These are phyloP conservation scores for Tylopilus plumbeoviolaceoides DNA, from an alignment of 768 basidiomycete species.

Conservation along the genomic window DNA sequence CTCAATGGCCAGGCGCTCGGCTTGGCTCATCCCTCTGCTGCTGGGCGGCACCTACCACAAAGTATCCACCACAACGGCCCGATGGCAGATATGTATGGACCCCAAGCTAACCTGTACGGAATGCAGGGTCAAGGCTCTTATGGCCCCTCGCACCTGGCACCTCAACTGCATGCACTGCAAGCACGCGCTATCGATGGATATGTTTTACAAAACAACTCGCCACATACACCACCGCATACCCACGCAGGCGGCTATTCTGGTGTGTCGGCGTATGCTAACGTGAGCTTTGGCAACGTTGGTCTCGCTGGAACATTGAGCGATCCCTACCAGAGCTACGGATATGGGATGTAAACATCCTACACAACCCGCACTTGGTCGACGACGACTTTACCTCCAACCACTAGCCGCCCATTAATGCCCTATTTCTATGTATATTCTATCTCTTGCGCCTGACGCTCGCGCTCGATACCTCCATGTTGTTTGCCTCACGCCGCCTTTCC, in stretches of 20 bases:
- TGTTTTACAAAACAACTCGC: slow-evolving; percentile 69
- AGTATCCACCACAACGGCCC: slow-evolving; percentile 48
- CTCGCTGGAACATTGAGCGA: slow-evolving; percentile 58
- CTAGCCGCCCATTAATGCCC: slow-evolving; percentile 29
- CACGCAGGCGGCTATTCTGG: slow-evolving; percentile 55
- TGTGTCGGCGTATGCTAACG: slow-evolving; percentile 49
- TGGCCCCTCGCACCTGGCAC: slow-evolving; percentile 49
- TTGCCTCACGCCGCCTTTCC: slow-evolving; percentile 38
- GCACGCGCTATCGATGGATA: slow-evolving; percentile 77
- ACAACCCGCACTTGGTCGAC: slow-evolving; percentile 26
- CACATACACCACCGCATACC: slow-evolving; percentile 58
- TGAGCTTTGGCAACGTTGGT: slow-evolving; percentile 47
- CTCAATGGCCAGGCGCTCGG: slow-evolving; percentile 56
- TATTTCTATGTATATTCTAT: slow-evolving; percentile 38
- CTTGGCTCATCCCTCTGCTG: slow-evolving; percentile 36
- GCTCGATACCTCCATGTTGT: slow-evolving; percentile 31
- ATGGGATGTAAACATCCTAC: slow-evolving; percentile 62
- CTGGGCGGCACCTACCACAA: slow-evolving; percentile 56
- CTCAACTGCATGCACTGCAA: slow-evolving; percentile 58
- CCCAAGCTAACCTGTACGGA: slow-evolving; percentile 59
- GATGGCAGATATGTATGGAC: slow-evolving; percentile 62
- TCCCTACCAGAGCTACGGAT: slow-evolving; percentile 77
- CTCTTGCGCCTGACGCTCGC: slow-evolving; percentile 31
- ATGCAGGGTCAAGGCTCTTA: slow-evolving; percentile 55
- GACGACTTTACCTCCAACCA: slow-evolving; percentile 10